Percentiles rank a stretch among this genome's conserved stretches.
Evolutionary conservation across 2,329 filamentous ascomycete species (phyloP).

Genomic region (Paecilomyces sp.): DNA sequence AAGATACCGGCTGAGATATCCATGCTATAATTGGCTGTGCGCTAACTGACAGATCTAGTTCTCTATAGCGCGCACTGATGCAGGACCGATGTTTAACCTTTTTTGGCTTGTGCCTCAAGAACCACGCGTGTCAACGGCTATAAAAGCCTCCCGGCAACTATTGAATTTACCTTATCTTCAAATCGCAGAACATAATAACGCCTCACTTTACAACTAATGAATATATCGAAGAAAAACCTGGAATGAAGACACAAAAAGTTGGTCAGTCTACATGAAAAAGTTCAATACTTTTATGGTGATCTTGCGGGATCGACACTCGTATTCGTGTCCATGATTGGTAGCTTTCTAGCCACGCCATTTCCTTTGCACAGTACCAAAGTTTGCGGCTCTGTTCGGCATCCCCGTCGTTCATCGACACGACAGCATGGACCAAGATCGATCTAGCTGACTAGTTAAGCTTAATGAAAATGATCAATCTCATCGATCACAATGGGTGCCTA

Average conservation of each 20-base stretch:
- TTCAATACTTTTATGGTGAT: not conserved
- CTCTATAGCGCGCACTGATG: not conserved
- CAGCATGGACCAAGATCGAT: not conserved
- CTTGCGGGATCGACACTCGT: not conserved
- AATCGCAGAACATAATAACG: not conserved
- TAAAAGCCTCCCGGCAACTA: not conserved
- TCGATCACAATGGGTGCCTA: not conserved
- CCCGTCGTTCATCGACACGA: not conserved
- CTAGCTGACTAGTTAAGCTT: not conserved
- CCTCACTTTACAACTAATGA: not conserved
- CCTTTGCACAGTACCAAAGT: not conserved
- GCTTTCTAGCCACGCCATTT: not conserved
- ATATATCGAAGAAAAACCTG: not conserved
- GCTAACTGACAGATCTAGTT: not conserved
- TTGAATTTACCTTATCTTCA: not conserved
- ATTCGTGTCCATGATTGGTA: not conserved
- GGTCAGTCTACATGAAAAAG: not conserved
- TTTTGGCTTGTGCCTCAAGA: not conserved
- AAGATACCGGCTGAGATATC: not conserved
- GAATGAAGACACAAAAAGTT: not conserved
- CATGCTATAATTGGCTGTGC: not conserved
- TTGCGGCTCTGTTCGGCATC: not conserved
- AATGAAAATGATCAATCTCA: not conserved
- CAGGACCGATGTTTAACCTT: not conserved
- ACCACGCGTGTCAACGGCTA: not conserved